Conservation (phyloP, 129 eudicot species). For the Flaveria sonorensis region DNA sequence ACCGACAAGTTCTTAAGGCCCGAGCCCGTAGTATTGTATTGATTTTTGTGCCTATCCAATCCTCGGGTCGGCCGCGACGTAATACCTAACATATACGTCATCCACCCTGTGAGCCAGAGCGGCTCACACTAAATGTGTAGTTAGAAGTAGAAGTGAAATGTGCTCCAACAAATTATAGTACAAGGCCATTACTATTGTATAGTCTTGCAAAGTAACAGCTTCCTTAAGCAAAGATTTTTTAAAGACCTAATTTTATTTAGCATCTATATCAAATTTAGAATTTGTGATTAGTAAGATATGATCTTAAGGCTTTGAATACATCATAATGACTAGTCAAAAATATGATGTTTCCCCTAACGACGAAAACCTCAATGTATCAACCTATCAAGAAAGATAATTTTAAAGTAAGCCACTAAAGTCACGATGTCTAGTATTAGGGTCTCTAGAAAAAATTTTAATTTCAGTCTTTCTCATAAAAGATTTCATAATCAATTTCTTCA, state of each 20-base stretch:
- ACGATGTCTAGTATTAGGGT: too few relatives aligned
- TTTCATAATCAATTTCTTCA: not conserved
- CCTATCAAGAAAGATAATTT: not conserved
- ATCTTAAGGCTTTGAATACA: not conserved
- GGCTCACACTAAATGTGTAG: not conserved
- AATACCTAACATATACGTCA: not conserved
- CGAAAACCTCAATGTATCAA: too few relatives aligned
- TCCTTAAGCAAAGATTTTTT: not conserved
- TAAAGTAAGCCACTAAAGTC: not conserved
- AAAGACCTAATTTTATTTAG: not conserved
- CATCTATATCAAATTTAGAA: not conserved
- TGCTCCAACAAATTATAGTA: not conserved
- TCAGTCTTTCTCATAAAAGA: not conserved
- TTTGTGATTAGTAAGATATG: too few relatives aligned
- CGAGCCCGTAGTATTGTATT: too few relatives aligned
- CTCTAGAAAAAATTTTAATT: too few relatives aligned
- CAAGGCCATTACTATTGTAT: too few relatives aligned
- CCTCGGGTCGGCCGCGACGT: too few relatives aligned
- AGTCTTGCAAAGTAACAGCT: too few relatives aligned
- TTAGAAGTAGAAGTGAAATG: not conserved
- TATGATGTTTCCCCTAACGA: not conserved
- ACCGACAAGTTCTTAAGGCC: too few relatives aligned
- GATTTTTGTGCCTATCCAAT: too few relatives aligned
- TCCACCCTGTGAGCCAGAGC: conserved; percentile 19
- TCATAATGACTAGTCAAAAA: too few relatives aligned